Percentiles rank a stretch among this genome's conserved stretches.
Conservation (phyloP, 108 stramenopile genomes). For the Nitzschia palea region DNA sequence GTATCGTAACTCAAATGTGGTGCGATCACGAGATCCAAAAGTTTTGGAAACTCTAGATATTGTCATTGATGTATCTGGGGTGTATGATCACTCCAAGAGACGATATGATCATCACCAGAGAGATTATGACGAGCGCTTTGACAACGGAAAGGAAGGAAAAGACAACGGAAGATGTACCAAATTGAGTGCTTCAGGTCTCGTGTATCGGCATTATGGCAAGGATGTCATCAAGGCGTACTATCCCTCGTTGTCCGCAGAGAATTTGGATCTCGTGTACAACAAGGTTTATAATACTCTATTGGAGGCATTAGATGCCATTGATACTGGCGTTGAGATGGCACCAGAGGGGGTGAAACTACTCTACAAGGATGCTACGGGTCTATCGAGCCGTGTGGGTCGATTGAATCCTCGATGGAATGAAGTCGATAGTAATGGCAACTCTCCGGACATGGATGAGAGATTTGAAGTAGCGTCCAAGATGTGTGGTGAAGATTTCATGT, state of each 20-base stretch:
- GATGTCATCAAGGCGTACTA: conserved; percentile 82
- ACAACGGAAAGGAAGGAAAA: conserved; percentile 38
- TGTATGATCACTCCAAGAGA: conserved; percentile 81
- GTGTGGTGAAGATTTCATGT: conserved; percentile 87
- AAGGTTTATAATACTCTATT: conserved; percentile 89
- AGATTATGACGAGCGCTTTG: conserved; percentile 85
- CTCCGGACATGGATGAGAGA: conserved; percentile 74
- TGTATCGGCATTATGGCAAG: conserved; percentile 96
- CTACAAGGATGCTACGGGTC: conserved; percentile 87
- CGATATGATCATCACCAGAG: conserved; percentile 99
- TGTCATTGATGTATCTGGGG: conserved; percentile 97
- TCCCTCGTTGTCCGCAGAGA: conserved; percentile 52
- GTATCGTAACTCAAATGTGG: conserved; percentile 77
- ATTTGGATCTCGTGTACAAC: conserved; percentile 61
- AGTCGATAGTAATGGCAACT: conserved; percentile 46
- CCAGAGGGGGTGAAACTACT: conserved; percentile 41
- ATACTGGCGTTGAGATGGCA: conserved; percentile 94
- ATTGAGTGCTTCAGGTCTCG: conserved; percentile 91
- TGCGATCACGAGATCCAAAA: conserved; percentile 85
- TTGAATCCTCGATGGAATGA: conserved; percentile 97
- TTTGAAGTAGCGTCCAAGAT: conserved; percentile 88
- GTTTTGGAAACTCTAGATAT: conserved; percentile 84
- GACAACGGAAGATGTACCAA: conserved; percentile 77
- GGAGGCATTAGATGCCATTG: conserved; percentile 98
- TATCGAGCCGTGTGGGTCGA: conserved; percentile 82